Base-by-base conservation (phyloP, 2,329 filamentous ascomycete genomes). In the Apiospora hydei region DNA sequence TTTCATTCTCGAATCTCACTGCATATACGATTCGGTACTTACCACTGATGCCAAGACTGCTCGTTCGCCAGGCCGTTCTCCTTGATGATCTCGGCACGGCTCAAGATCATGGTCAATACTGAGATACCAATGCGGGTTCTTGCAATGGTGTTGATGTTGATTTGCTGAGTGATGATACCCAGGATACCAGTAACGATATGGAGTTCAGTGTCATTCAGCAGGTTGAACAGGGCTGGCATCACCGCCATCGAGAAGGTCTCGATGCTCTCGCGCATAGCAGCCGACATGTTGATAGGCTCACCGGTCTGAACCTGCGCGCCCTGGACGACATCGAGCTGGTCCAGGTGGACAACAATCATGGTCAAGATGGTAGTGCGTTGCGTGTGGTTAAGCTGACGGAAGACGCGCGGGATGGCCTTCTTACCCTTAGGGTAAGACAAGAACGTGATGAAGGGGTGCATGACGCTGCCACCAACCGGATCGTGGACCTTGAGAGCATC, bases 391-490 rank as follows among this genome's bases (percentile, higher is more conserved):
- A 98, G 93, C 79, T 98, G 94, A 61, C 95, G 92, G 89, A 98
- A 98, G 70, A 98, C 93, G 71, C 96, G 94, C 69, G 95, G 95
- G 73, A 99, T 94, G 1, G 94, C 94, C 85, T 96, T 98, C 85
- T 98, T 98, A 79, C 96, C 96, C 86, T 99, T 99, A 76, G 92
- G 90, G 79, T 96, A 97, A 5, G 95, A 97, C 67, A 99, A 86
- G 81, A 99, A 96, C 67, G 95, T 94, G 77, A 99, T 98, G 83
- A 99, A 99, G 0, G 96, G 96, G 81, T 99, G 96, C 24, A 91
- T 87, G 4, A 93, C 89, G 70, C 92, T 94, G 66, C 86, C 88
- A 41, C 90, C 92, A 76, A 98, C 96, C 0, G 95, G 95, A 80
- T 98, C 96, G 83, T 98, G 94, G 69, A 99, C 94, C 84, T 97